Evolutionary conservation across 768 basidiomycete species (phyloP), one percentile per base, ranked within the genome.

Genomic region (Hygrophoropsis aurantiaca): DNA sequence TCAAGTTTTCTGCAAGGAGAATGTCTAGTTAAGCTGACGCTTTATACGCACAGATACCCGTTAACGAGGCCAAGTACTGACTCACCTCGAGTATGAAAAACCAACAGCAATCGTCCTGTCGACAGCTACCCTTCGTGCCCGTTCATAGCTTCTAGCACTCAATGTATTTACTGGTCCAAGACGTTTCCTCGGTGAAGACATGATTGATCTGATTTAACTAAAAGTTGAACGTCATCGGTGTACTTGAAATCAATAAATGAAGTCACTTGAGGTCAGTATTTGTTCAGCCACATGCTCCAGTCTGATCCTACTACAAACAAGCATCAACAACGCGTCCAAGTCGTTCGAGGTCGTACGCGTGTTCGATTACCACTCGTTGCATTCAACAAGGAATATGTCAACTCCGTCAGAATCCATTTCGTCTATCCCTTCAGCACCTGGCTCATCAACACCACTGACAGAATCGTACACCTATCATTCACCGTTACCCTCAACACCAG

Each of bases 381-480:
- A n/a, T n/a, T n/a, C n/a, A n/a, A n/a, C n/a, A n/a, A n/a, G n/a
- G n/a, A n/a, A n/a, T n/a, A n/a, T n/a, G 32, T 2, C 5, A 4
- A 50, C 46, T 34, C 18, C 27, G 13, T 51, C 50, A 16, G 21
- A 27, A 38, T 42, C 40, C 3, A 13, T 20, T n/a, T 26, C 20
- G 6, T n/a, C 15, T 36, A 34, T 83, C 11, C 81, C 84, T 5
- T 88, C 87, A 4, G 76, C 80, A 2, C 77, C 79, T 19, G 75
- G 75, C 13, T 78, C 80, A 9, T 79, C 79, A 2, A 69, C 64
- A 0, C 79, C 86, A 0, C 73, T 90, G 25, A 74, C 71, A 5
- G 73, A 78, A 9, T 90, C 90, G 0, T 92, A 92, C 60, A 85
- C 88, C 0, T 82, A 88, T 59, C 87, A 90, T 61, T 87, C 88